Conservation (phyloP, 139 green algal genomes). For the Monoraphidium neglectum region DNA sequence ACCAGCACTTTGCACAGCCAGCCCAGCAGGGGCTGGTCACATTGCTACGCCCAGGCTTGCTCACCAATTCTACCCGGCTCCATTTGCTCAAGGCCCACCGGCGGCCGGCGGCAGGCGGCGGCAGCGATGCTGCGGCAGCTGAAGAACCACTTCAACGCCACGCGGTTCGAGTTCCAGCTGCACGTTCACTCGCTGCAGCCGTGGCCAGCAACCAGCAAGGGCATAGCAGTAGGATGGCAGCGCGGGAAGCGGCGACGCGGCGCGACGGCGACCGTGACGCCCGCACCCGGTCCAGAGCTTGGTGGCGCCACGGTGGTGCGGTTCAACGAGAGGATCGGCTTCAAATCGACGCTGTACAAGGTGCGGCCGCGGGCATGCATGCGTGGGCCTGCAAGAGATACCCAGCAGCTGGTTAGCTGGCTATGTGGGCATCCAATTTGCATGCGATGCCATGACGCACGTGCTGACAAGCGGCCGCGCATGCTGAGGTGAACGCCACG, state of each 20-base stretch:
- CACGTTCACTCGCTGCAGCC: slow-evolving; percentile 55
- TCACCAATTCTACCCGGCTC: no score
- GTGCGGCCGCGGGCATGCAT: slow-evolving; percentile 20
- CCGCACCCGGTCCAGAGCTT: slow-evolving; percentile 29
- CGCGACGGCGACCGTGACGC: slow-evolving; percentile 45
- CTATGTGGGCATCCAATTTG: no score
- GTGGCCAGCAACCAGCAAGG: slow-evolving; percentile 43
- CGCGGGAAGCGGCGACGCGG: slow-evolving; percentile 58
- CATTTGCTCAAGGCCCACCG: no score
- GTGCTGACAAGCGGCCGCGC: no score
- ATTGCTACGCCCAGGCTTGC: no score
- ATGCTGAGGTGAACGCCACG: no score
- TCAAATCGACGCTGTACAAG: slow-evolving; percentile 63
- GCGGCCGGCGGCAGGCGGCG: no score
- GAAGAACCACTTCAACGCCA: slow-evolving; percentile 46
- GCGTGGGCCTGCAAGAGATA: no score
- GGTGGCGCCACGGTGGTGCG: slow-evolving; percentile 49
- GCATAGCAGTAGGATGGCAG: slow-evolving; percentile 60
- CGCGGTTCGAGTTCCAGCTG: slow-evolving; percentile 51
- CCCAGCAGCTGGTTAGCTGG: no score
- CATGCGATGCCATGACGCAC: no score
- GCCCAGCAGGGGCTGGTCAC: no score
- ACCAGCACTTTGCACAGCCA: no score
- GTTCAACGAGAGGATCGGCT: slow-evolving; percentile 61
- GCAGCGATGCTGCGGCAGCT: slow-evolving; percentile 31